Evolutionary conservation across 257 asterid species (phyloP), one percentile per base, ranked within the genome.

Genomic region (Solanum dulcamara): DNA sequence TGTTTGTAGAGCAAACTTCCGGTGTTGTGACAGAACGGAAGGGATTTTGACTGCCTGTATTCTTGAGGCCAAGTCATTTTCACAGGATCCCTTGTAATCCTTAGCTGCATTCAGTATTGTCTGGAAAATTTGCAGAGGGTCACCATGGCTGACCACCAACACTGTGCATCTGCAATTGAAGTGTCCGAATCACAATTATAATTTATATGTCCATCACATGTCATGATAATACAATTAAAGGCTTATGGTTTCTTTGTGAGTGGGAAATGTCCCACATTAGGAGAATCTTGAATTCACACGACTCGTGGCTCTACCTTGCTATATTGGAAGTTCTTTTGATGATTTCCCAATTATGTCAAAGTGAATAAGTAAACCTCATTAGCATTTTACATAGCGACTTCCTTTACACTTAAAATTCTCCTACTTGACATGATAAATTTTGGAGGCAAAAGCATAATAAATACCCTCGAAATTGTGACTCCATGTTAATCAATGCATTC

Each of bases 81-180:
- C 89, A 32, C 60, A 85, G 42, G 85, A 32, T 79, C 40, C 88
- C 40, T 53, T 87, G 55, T 85, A 86, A 72, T 83, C 85, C 89
- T 80, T 88, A 42, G 91, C 91, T 32, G 97, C 96, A 86, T 85
- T 88, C 32, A 92, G 71, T 72, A 91, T 85, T 67, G 98, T 92
- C 93, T 96, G 99, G 87, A 96, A 87, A 85, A 96, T 96, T 91
- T 96, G 99, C 86, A 96, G 97, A 10, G 99, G 98, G 88, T 96
- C 98, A 4, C 99, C 99, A 84, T 96, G 99, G 90, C 98, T 91
- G 75, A 96, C 98, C 17, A 96, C 86, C 92, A 96, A 88, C 85
- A 96, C 91, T 0, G 91, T 86, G 85, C 99, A 93, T 64, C 99
- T 96, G 86, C 90, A 87, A 68, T 81, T 48, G 42, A 18, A 28